Conservation (phyloP, 352 stramenopile species). For the Paralagenidium karlingii region DNA sequence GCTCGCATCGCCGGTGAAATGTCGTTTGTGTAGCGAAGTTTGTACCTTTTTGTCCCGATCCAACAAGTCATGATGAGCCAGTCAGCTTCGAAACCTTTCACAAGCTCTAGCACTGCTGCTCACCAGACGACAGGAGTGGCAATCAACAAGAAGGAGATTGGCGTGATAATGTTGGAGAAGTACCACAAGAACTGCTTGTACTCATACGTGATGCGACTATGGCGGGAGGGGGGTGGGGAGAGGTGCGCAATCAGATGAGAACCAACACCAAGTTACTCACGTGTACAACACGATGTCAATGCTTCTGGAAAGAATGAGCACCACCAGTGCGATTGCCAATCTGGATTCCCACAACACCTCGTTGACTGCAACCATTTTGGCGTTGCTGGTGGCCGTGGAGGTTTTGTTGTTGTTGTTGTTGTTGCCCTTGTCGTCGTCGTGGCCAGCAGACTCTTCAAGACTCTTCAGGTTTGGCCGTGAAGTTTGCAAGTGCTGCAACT, state of each 20-base stretch:
- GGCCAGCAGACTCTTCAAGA: neutral
- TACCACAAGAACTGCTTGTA: constrained; percentile 82
- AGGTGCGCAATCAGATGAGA: neutral
- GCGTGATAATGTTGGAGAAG: constrained; percentile 74
- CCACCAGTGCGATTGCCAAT: constrained; percentile 58
- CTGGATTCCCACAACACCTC: constrained; percentile 69
- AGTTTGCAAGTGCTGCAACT: no score
- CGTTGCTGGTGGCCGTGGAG: neutral
- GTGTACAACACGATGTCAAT: constrained; percentile 81
- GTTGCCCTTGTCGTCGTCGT: neutral
- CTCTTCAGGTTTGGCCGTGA: neutral
- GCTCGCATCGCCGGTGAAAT: constrained; percentile 71
- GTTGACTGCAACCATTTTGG: neutral
- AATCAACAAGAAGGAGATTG: constrained; percentile 60
- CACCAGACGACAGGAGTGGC: constrained; percentile 57
- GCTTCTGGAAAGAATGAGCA: constrained; percentile 64
- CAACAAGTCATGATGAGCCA: neutral
- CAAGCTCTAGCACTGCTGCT: neutral
- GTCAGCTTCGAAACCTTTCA: neutral
- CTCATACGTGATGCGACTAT: constrained; percentile 76
- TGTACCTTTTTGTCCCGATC: constrained; percentile 19
- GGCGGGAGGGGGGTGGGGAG: neutral
- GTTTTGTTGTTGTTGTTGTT: neutral
- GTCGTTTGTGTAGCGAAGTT: constrained; percentile 73
- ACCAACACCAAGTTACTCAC: constrained; percentile 17